Base-by-base conservation (phyloP, 2,329 filamentous ascomycete genomes). In the Colletotrichum cordylinicola region DNA sequence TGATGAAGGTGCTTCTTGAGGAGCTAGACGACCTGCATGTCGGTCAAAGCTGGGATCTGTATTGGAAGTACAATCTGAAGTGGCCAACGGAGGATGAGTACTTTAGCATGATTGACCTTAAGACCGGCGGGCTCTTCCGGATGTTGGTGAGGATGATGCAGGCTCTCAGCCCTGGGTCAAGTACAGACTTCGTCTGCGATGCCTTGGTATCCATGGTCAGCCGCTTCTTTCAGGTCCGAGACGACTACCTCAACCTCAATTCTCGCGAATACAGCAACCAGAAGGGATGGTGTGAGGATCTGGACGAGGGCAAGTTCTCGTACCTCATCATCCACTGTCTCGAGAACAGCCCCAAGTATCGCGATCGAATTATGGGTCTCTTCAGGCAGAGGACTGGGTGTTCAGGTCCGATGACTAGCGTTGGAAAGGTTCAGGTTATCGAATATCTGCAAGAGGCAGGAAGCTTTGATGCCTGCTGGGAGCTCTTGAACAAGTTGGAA, bases 201-300 rank as follows among this genome's bases (percentile, higher is more conserved):
- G 10, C 12, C 2, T n/a, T 70, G 10, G 39, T 55, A 5, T 35
- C 31, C 15, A 60, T 82, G 8, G 61, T 84, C 10, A 81, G 82
- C 3, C 72, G 79, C 6, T 80, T 79, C 67, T 84, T 83, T 67
- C 82, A 84, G 72, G 81, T 83, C 35, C 78, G 81, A 1, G 83
- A 84, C 74, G 82, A 84, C 69, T 84, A 82, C 74, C 73, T 75
- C 75, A 84, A 84, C 68, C 72, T 84, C 3, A 74, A 67, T 2
- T 81, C 78, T 6, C 48, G 35, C 3, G 76, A 60, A 80, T 87
- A 87, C 73, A 79, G 82, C 9, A 75, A 77, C 1, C 77, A 83
- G 48, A 87, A 87, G 74, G 85, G 86, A 0, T 85, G 84, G 74
- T 83, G 82, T 72, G 85, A 86, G 55, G 85, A 87, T 73, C 80